Conservation (phyloP, 2,329 filamentous ascomycete species). For the Neofusicoccum sp. region DNA sequence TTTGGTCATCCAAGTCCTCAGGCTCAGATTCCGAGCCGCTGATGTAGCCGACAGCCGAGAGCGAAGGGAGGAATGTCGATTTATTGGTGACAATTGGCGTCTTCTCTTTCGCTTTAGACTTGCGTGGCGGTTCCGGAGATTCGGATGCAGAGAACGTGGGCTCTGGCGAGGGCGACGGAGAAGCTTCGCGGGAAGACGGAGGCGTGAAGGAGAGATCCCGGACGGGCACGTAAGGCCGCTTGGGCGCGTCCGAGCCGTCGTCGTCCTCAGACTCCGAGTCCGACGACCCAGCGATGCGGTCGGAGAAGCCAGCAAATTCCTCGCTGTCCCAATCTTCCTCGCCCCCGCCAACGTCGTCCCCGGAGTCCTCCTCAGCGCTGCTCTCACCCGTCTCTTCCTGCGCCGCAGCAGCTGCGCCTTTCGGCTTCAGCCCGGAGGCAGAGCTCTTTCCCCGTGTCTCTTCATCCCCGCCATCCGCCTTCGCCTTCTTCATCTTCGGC, state of each 20-base stretch:
- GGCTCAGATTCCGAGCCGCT: slow-evolving; percentile 66
- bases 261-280: slow-evolving; percentile 30
- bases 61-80: slow-evolving; percentile 69
- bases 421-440: not conserved
- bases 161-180: not conserved
- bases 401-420: slow-evolving; percentile 16
- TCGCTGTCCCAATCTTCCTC: slow-evolving; percentile 20
- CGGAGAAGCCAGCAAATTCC: slow-evolving; percentile 36
- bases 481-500: not conserved
- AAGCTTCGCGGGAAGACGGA: slow-evolving; percentile 9
- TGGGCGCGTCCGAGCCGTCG: not conserved
- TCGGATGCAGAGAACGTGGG: slow-evolving; percentile 8
- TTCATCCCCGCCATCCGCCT: not conserved
- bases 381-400: slow-evolving; percentile 19
- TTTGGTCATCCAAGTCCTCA: slow-evolving; percentile 55
- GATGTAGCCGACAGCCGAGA: slow-evolving; percentile 75
- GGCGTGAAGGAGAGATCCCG: slow-evolving; percentile 16
- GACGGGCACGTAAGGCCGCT: not conserved
- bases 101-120: slow-evolving; percentile 35
- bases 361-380: slow-evolving; percentile 8
- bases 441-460: not conserved
- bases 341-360: slow-evolving; percentile 20
- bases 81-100: slow-evolving; percentile 27
- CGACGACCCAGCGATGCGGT: slow-evolving; percentile 40
- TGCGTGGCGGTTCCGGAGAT: slow-evolving; percentile 24